A percentile compares a stretch with the other conserved stretches of the same genome.
Evolutionary conservation across 2,329 filamentous ascomycete species (phyloP).

Genomic region (Botrytis sinoallii): DNA sequence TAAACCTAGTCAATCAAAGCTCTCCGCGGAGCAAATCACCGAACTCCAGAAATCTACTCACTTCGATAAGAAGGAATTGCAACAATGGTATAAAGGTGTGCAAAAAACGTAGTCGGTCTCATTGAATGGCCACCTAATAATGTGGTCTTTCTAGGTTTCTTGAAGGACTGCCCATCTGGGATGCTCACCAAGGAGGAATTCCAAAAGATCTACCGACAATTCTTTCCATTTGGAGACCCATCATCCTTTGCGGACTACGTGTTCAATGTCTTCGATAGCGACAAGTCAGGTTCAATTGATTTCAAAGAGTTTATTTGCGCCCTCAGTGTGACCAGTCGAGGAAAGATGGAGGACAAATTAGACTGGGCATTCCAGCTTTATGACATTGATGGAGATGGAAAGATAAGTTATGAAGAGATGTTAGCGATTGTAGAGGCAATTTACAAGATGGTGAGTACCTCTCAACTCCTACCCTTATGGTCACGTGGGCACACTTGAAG

Average conservation of each 20-base stretch:
- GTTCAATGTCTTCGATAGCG: slow-evolving; percentile 97
- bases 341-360: slow-evolving; percentile 99
- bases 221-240: slow-evolving; percentile 97
- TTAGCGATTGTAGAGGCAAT: slow-evolving; percentile 97
- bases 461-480: neutral
- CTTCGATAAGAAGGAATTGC: slow-evolving; percentile 99
- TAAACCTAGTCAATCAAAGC: slow-evolving; percentile 81
- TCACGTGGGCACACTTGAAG: neutral
- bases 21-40: slow-evolving; percentile 90
- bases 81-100: slow-evolving; percentile 99
- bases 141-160: slow-evolving; percentile 63
- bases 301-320: slow-evolving; percentile 99
- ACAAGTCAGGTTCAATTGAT: slow-evolving; percentile 96
- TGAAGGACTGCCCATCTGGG: slow-evolving; percentile 96
- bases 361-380: slow-evolving; percentile 99
- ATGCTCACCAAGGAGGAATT: slow-evolving; percentile 98
- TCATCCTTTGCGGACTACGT: slow-evolving; percentile 98
- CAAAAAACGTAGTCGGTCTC: slow-evolving; percentile 19
- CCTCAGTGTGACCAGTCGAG: slow-evolving; percentile 90
- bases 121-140: slow-evolving; percentile 22
- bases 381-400: slow-evolving; percentile 97
- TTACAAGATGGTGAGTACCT: slow-evolving; percentile 86
- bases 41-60: slow-evolving; percentile 97
- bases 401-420: slow-evolving; percentile 99
- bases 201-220: slow-evolving; percentile 99